These are phyloP conservation scores for Daldinia childiae DNA, from an alignment of 495 filamentous ascomycete genomes.

Conservation along the genomic window DNA sequence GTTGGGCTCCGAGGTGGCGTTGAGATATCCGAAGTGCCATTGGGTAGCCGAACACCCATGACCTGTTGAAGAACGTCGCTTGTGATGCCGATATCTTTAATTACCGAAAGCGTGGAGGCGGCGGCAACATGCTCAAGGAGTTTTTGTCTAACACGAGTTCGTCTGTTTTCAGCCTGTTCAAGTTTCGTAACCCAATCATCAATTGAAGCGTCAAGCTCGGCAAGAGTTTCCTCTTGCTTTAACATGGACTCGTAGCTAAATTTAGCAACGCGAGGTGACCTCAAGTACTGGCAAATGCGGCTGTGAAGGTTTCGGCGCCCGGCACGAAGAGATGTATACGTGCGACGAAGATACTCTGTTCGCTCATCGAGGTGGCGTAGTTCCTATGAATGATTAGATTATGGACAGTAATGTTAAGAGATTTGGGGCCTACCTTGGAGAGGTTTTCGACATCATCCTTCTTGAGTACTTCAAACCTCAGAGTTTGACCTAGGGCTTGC, in stretches of 20 bases:
- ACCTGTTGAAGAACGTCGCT: conserved; percentile 55
- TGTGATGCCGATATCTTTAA: conserved; percentile 44
- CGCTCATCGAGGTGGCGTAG: conserved; percentile 74
- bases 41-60: conserved; percentile 51
- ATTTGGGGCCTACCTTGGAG: conserved; percentile 60
- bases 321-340: conserved; percentile 71
- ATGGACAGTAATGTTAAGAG: background rate
- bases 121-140: conserved; percentile 78
- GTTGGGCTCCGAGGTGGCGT: conserved; percentile 60
- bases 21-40: conserved; percentile 54
- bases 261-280: conserved; percentile 66
- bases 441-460: conserved; percentile 72
- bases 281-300: conserved; percentile 74
- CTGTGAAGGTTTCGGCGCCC: conserved; percentile 74
- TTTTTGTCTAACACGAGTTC: conserved; percentile 75
- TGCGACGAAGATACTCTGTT: conserved; percentile 75
- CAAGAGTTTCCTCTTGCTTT: conserved; percentile 77
- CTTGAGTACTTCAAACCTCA: conserved; percentile 72
- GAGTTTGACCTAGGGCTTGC: conserved; percentile 71
- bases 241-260: conserved; percentile 74
- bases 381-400: conserved; percentile 59
- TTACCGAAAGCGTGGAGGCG: conserved; percentile 56
- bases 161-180: conserved; percentile 77
- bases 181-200: conserved; percentile 79
- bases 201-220: conserved; percentile 75